Conservation (phyloP, 495 filamentous ascomycete species). For the Neurospora cerealis region DNA sequence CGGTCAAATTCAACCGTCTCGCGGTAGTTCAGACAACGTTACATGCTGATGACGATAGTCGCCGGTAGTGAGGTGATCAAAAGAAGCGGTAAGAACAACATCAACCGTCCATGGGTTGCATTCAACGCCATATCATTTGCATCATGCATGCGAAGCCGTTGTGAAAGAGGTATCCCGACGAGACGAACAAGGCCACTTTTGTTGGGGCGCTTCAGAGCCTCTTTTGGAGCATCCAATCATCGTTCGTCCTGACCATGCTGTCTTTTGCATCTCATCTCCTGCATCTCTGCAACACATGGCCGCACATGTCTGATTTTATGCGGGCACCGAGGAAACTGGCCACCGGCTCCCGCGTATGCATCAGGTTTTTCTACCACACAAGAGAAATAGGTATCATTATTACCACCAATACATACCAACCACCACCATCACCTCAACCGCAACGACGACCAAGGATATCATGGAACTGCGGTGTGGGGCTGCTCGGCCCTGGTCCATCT, state of each 20-base stretch:
- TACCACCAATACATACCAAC: background rate
- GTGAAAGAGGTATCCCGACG: background rate
- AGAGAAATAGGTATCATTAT: background rate
- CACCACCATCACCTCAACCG: background rate
- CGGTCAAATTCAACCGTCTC: background rate
- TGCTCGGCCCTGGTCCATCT: background rate
- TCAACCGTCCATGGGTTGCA: background rate
- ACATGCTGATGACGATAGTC: background rate
- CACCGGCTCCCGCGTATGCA: background rate
- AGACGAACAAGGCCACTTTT: background rate
- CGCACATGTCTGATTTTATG: background rate
- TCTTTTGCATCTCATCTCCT: background rate
- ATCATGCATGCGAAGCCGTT: background rate
- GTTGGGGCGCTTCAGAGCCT: background rate
- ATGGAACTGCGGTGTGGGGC: background rate
- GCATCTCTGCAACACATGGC: background rate
- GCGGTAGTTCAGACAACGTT: background rate
- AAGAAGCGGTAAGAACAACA: background rate
- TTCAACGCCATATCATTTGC: background rate
- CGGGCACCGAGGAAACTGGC: background rate
- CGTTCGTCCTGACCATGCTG: background rate
- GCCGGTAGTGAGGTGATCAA: background rate
- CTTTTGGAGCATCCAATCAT: background rate
- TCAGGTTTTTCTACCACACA: background rate
- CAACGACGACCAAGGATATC: background rate